Evolutionary conservation across 495 filamentous ascomycete genomes (phyloP), one percentile per base, ranked within the genome.

Genomic region (Podospora appendiculata): DNA sequence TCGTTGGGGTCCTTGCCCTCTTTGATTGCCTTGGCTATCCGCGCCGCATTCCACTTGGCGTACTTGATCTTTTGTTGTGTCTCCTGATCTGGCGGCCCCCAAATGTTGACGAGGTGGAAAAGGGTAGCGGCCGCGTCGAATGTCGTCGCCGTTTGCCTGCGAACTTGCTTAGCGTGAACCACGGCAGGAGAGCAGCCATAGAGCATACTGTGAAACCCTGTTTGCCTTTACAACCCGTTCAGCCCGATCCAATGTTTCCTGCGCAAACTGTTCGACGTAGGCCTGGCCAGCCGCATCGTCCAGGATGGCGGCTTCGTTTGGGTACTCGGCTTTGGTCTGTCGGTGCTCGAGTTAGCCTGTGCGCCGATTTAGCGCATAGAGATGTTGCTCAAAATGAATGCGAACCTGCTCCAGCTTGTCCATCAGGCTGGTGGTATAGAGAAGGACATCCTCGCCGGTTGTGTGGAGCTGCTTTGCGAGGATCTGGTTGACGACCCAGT

Each of bases 1-100:
- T 82, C 81, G 64, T 99, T 99, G 5, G 93, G 91, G 64, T 99
- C 92, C 54, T 89, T 86, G 42, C 91, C 91, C 14, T 89, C 87
- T 67, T 88, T 92, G 56, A 95, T 79, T 2, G 92, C 94, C 70
- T 91, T 95, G 3, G 81, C 75, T 63, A 99, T 97, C 41, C 94
- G 82, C 11, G 92, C 67, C 12, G 93, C 90, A 66, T 99, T 95
- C 77, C 87, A 97, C 67, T 97, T 97, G 39, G 92, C 89, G 66
- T 86, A 99, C 65, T 91, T 96, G 67, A 90, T 88, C 71, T 95
- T 95, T 19, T 88, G 82, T 41, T 82, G 79, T 45, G 86, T 82
- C 61, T 98, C 93, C 12, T 76, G 63, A 46, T 95, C 88, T 32
- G 81, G 71, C 4, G 80, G 63, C 0, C 82, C 85, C 87, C 92